Evolutionary conservation across 176 grass and related monocot genomes (phyloP), one percentile per base, ranked within the genome.

Genomic region (Microstegium vimineum): DNA sequence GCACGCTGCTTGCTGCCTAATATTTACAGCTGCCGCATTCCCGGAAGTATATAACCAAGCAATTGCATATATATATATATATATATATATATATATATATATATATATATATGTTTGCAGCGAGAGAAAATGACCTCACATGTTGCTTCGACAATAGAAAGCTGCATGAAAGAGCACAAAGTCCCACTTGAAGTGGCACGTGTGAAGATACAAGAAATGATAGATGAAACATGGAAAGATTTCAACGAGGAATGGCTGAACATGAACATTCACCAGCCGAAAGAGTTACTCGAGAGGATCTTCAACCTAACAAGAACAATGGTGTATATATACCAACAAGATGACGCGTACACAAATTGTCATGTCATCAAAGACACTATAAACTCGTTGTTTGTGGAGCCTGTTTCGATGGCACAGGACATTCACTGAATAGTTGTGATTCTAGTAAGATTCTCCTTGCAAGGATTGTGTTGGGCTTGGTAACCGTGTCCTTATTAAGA

Each of bases 131-230:
- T 36, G 30, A 15, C 47, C 2, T 6, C 10, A 10, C 73, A 76
- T 60, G 52, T 76, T 25, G 73, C 73, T 37, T 75, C 73, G 17
- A 75, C 73, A 16, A 59, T 59, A 12, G 73, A 74, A 0, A 75
- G 73, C 11, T 76, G 33, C 33, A 76, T 76, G 52, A 76, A 40
- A 25, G 33, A 76, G 73, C 32, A 38, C 12, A 17, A 38, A 2
- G 32, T 76, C 6, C 13, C 73, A 5, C 14, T 76, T 4, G 4
- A 76, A 38, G 6, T 38, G 22, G 73, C 73, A 17, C 73, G 33
- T 0, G n/a, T 16, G 52, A 60, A 25, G 20, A 76, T 76, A 38
- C 11, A 49, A 15, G 51, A 76, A 4, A 14, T 76, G 11, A 26
- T 26, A 60, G 73, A 76, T 1, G 73, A 76, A 38, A 36, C n/a